phyloP scores from a whole-genome alignment of 108 stramenopile species.

The Nitzschia palea region DNA sequence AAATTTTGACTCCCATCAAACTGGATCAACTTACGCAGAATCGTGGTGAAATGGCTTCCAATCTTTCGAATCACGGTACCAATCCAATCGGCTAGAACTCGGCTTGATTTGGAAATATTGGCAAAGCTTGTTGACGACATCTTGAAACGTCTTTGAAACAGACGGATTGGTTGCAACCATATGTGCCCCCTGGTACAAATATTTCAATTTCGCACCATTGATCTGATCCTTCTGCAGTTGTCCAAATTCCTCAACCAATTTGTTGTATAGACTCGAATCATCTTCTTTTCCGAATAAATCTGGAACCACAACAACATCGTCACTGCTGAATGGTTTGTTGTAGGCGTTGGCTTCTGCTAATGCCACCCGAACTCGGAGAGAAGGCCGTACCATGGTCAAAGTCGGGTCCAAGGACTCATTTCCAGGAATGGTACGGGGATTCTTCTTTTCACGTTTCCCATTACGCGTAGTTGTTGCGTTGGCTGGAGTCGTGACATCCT shows the following conservation, averaged over 20 bases:
- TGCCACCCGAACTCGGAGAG: conserved; percentile 62
- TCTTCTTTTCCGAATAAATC: conserved; percentile 75
- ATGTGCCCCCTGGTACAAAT: conserved; percentile 85
- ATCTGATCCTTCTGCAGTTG: conserved; percentile 38
- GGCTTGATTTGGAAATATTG: conserved; percentile 66
- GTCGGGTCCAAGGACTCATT: conserved; percentile 65
- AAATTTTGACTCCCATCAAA: no score
- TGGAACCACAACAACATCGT: conserved; percentile 87
- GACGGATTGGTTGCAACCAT: conserved; percentile 69
- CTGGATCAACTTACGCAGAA: conserved; percentile 65
- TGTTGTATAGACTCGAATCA: conserved; percentile 73
- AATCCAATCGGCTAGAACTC: conserved; percentile 74
- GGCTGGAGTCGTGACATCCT: neutral
- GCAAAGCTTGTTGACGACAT: conserved; percentile 57
- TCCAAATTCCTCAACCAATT: conserved; percentile 72
- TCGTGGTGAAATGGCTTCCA: conserved; percentile 94
- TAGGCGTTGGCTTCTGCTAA: conserved; percentile 13
- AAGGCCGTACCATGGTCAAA: conserved; percentile 76
- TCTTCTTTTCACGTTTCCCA: neutral
- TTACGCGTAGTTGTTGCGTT: neutral
- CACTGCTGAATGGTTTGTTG: conserved; percentile 59
- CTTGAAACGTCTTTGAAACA: conserved; percentile 58
- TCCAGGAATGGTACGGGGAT: neutral
- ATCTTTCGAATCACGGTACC: conserved; percentile 77
- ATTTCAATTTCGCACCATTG: conserved; percentile 57